phyloP scores from a whole-genome alignment of 2,329 filamentous ascomycete genomes.

The Scorias spongiosa region DNA sequence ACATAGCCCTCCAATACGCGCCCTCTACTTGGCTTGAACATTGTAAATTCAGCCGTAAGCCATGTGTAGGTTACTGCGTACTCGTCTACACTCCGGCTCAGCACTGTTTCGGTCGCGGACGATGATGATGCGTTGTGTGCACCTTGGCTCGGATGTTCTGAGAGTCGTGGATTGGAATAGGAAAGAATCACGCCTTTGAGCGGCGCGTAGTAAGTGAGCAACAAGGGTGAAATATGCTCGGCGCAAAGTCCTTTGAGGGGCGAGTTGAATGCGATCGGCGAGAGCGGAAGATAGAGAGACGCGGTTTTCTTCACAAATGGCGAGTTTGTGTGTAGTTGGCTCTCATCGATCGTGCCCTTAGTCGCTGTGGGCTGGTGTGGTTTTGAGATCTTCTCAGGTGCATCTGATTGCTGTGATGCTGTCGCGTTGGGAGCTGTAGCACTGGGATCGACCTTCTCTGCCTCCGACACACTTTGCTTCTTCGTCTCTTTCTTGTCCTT shows the following conservation, averaged over 20 bases:
- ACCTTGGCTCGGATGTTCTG: constrained; percentile 25
- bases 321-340: constrained; percentile 27
- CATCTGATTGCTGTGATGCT: background rate
- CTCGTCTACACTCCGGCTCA: constrained; percentile 49
- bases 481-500: constrained; percentile 5
- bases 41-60: constrained; percentile 71
- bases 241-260: constrained; percentile 56
- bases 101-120: constrained; percentile 13
- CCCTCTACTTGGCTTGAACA: constrained; percentile 64
- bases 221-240: constrained; percentile 59
- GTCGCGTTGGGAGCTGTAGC: background rate
- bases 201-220: constrained; percentile 61
- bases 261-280: constrained; percentile 52
- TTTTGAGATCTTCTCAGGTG: background rate
- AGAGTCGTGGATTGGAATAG: constrained; percentile 54
- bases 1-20: constrained; percentile 65
- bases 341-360: constrained; percentile 4
- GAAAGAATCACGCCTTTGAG: constrained; percentile 60
- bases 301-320: constrained; percentile 68
- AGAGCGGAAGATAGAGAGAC: constrained; percentile 65
- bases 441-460: background rate
- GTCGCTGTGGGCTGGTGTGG: constrained; percentile 1
- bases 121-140: background rate
- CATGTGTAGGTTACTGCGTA: constrained; percentile 78
- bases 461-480: background rate